Conservation (phyloP, 352 stramenopile genomes). For the Globisporangium spinosum region DNA sequence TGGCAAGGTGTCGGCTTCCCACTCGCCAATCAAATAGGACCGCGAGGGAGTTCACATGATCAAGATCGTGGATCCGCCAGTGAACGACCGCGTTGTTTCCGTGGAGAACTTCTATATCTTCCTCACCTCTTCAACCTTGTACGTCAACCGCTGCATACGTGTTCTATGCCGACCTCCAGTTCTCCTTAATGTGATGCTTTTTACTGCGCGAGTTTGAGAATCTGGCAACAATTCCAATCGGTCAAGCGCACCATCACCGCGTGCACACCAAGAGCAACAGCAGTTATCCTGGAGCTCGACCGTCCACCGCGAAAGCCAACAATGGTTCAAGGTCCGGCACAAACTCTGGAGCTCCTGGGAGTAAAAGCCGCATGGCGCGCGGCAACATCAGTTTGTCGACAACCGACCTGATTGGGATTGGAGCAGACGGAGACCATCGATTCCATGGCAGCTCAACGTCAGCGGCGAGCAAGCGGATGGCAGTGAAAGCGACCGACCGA, state of each 20-base stretch:
- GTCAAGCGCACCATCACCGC: slow-evolving; percentile 29
- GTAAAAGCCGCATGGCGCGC: slow-evolving; percentile 2
- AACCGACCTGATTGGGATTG: slow-evolving; percentile 1
- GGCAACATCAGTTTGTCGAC: background rate
- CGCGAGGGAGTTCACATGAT: slow-evolving; percentile 71
- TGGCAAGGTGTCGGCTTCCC: background rate
- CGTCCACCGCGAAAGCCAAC: slow-evolving; percentile 9
- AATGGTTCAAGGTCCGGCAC: background rate
- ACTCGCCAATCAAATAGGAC: slow-evolving; percentile 31
- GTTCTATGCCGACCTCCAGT: background rate
- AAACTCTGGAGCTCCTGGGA: background rate
- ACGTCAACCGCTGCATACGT: background rate
- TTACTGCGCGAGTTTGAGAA: slow-evolving; percentile 74
- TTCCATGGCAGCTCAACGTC: slow-evolving; percentile 1
- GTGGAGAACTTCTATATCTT: slow-evolving; percentile 81
- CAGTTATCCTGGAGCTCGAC: background rate
- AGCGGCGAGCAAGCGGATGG: slow-evolving; percentile 17
- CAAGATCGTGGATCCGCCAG: slow-evolving; percentile 37
- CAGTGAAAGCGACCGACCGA: slow-evolving; percentile 37
- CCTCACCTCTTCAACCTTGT: background rate
- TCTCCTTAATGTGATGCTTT: slow-evolving; percentile 39
- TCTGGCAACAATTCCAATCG: slow-evolving; percentile 55
- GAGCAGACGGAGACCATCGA: slow-evolving; percentile 1
- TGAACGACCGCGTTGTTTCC: slow-evolving; percentile 48
- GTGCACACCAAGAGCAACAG: slow-evolving; percentile 10